Base-by-base conservation (phyloP, 2,329 filamentous ascomycete genomes). In the Trichoderma sp. region DNA sequence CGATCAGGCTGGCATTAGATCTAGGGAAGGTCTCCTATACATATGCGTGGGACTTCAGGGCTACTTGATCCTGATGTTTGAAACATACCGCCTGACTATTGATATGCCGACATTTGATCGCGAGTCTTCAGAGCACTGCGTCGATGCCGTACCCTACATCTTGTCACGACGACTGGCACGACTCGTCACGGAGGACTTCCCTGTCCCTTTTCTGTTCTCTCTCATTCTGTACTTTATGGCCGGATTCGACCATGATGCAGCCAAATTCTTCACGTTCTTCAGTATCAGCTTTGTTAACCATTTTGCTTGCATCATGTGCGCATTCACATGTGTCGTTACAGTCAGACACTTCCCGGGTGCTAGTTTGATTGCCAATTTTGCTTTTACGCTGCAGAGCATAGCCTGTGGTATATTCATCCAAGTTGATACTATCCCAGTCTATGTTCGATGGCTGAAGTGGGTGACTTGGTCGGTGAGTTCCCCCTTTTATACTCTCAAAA, bases 401-500 rank as follows among this genome's bases (percentile, higher is more conserved):
- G 90, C 90, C 0, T 93, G 92, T 74, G 92, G 92, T 1, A 94
- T 91, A 79, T 94, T 95, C 74, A 89, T 94, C 15, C 92, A 94
- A 78, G 85, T 86, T 12, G 89, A 92, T 68, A 89, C 90, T 6
- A 92, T 95, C 4, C 91, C 92, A 0, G 84, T 94, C 1, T 95
- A 94, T 76, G 88, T 93, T n/a, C 86, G 92, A 70, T 95, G 92
- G 92, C 82, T 92, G 2, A 94, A 93, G 77, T 92, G 89, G 83
- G 85, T 86, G 28, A 87, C 88, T 1, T 91, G 90, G 74, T 85
- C 86, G 26, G 86, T 86, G 80, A 78, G 84, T 77, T 4, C 28
- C 2, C 14, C 11, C 18, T 30, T 28, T 18, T 3, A 78, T 63
- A 18, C 26, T 21, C 11, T 30, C 21, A 14, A 2, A 24, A 53